Base-by-base conservation (phyloP, 1,139 yeast species). In the Taphrina flavorubra region DNA sequence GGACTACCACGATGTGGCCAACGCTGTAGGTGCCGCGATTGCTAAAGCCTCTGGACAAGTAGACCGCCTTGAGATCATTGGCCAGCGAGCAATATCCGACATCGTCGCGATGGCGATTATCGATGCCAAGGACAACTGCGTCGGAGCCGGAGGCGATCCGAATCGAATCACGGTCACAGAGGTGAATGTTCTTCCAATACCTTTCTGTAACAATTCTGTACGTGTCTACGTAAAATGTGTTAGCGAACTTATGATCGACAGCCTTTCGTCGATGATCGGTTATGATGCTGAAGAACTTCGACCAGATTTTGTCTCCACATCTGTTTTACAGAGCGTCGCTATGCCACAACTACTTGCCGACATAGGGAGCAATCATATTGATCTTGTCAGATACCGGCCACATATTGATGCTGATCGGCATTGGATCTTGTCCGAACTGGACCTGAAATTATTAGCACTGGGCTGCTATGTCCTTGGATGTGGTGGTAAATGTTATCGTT, bases 401-500 rank as follows among this genome's bases (percentile, higher is more conserved):
- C 49, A 51, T 6, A 74, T 82, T 53, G 79, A 76, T 65, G 62
- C 46, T 0, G 70, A 80, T 1, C 74, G 78, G 34, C 82, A 81
- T 72, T 82, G 85, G 85, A 62, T 77, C 11, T 70, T 82, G 6
- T 74, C 79, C 4, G 79, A 77, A 61, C 75, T 76, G 0, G 85
- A 82, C 72, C 72, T 83, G 63, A 83, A 81, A 51, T 81, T 78
- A 68, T 69, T 82, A 51, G 74, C 81, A 49, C 76, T 80, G 51
- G 85, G 85, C 1, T 75, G 81, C 51, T 83, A 82, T 72, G 80
- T 82, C 67, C 76, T 82, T 16, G 85, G 85, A 1, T 81, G 84
- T 73, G 85, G 84, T 6, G 58, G 58, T 53, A 53, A 34, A 2
- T 18, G 36, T n/a, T 11, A 11, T 36, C 42, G 42, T n/a, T 31